Evolutionary conservation across 257 asterid species (phyloP).

Genomic region (Solanum paucissectum): DNA sequence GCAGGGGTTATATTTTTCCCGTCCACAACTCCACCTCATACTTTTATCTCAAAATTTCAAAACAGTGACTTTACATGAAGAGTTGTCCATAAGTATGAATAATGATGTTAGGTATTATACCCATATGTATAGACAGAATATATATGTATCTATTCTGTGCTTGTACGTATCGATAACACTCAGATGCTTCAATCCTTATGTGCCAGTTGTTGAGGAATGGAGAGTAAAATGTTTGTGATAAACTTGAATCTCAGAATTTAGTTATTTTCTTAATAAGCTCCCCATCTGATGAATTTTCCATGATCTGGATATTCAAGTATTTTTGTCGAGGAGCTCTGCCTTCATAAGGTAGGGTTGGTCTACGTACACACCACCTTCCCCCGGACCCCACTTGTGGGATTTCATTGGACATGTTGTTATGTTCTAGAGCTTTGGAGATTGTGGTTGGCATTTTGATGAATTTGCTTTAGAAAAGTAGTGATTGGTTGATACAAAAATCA

Average conservation of each 20-base stretch:
- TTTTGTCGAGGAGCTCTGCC: background rate
- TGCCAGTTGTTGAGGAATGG: background rate
- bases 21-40: background rate
- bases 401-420: background rate
- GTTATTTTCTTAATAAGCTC: background rate
- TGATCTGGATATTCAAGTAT: background rate
- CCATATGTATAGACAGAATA: background rate
- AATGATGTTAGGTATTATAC: background rate
- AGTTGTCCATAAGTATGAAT: background rate
- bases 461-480: background rate
- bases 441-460: background rate
- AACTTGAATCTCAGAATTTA: background rate
- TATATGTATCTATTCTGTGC: background rate
- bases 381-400: background rate
- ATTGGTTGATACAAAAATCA: background rate
- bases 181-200: background rate
- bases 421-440: background rate
- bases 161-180: background rate
- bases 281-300: background rate
- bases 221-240: background rate
- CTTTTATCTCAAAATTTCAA: background rate
- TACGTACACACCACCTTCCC: background rate
- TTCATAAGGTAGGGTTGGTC: background rate
- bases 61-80: background rate
- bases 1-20: background rate